phyloP scores from a whole-genome alignment of 139 green algal genomes.

The Haematococcus sp. region DNA sequence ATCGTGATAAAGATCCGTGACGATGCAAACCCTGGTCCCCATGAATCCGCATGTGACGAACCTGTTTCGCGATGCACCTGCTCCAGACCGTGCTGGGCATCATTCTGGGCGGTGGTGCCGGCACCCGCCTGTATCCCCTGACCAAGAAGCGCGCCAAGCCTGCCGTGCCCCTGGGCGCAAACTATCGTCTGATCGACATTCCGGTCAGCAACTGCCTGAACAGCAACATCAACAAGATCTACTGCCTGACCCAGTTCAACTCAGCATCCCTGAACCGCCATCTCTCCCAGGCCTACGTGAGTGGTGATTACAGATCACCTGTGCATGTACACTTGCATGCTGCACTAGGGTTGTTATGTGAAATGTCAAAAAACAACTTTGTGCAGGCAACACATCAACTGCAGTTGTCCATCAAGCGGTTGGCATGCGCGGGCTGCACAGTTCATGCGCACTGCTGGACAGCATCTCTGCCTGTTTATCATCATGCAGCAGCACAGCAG shows the following conservation, averaged over 20 bases:
- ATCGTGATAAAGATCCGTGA: not conserved
- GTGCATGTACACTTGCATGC: no score
- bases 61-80: not conserved
- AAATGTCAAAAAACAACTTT: no score
- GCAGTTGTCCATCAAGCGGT: no score
- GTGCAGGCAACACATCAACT: no score
- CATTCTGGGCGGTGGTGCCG: constrained; percentile 95
- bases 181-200: constrained; percentile 99
- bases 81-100: constrained; percentile 91
- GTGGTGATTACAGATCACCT: not conserved
- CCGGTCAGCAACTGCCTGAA: constrained; percentile 99
- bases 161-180: constrained; percentile 96
- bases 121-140: constrained; percentile 93
- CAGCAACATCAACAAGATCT: constrained; percentile 98
- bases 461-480: no score
- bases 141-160: constrained; percentile 99
- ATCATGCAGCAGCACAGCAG: constrained; percentile 12
- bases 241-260: constrained; percentile 99
- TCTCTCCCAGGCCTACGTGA: constrained; percentile 93
- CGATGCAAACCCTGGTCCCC: no score
- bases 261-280: constrained; percentile 98
- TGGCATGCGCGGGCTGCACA: not conserved
- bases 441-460: not conserved
- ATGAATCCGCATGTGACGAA: no score
- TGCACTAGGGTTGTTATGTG: no score